Percentiles rank a stretch among this genome's conserved stretches.
These are phyloP conservation scores for Trametes coccinea DNA, from an alignment of 768 basidiomycete genomes.

Conservation along the genomic window DNA sequence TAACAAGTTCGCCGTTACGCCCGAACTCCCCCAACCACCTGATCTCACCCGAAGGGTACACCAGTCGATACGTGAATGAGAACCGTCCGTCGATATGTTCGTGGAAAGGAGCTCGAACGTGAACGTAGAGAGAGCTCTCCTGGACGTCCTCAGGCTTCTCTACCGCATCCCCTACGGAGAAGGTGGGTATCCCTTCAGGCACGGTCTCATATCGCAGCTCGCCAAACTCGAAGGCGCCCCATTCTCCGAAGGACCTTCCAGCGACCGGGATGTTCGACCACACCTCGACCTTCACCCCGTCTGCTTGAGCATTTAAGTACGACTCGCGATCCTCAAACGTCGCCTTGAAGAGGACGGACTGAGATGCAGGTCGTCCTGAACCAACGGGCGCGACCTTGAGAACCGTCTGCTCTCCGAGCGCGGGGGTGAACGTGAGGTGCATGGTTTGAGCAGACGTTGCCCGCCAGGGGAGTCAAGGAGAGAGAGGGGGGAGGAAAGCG, in stretches of 20 bases:
- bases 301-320: conserved; percentile 23
- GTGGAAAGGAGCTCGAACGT: conserved; percentile 15
- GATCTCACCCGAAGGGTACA: conserved; percentile 26
- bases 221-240: conserved; percentile 28
- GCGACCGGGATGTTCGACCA: conserved; percentile 32
- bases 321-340: conserved; percentile 25
- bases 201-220: conserved; percentile 4
- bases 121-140: conserved; percentile 20
- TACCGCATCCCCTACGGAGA: conserved; percentile 3
- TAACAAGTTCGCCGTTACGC: conserved; percentile 25
- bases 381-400: conserved; percentile 11
- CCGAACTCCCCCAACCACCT: conserved; percentile 31
- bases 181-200: background rate
- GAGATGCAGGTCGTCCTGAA: conserved; percentile 2
- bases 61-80: conserved; percentile 33
- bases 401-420: conserved; percentile 23
- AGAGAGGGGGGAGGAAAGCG: background rate
- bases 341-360: conserved; percentile 28
- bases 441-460: conserved; percentile 1
- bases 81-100: conserved; percentile 15
- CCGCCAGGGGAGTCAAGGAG: conserved; percentile 13
- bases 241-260: conserved; percentile 26
- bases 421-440: conserved; percentile 28
- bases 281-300: conserved; percentile 30
- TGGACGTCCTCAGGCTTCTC: background rate